These are phyloP conservation scores for Wickerhamomyces alni DNA, from an alignment of 805 yeast species.

Conservation along the genomic window DNA sequence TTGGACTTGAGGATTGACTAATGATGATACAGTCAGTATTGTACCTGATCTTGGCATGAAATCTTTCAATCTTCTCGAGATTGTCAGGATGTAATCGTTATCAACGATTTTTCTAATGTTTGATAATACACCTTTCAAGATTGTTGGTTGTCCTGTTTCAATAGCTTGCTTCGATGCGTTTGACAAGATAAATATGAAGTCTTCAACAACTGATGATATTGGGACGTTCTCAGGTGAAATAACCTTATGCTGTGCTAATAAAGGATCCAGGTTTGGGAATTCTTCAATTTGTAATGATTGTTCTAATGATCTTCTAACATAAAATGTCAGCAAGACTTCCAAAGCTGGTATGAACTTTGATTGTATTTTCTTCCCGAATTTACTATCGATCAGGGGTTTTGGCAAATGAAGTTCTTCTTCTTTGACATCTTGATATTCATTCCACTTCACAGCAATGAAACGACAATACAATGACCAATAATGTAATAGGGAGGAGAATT, in stretches of 20 bases:
- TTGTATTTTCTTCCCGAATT: constrained; percentile 50
- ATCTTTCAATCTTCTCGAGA: constrained; percentile 41
- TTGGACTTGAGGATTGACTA: constrained; percentile 9
- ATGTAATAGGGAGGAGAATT: constrained; percentile 69
- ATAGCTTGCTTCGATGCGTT: constrained; percentile 58
- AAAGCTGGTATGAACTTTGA: constrained; percentile 52
- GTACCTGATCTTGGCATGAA: constrained; percentile 35
- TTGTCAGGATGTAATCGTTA: constrained; percentile 54
- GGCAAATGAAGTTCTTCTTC: constrained; percentile 37
- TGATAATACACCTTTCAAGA: constrained; percentile 48
- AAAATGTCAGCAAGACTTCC: constrained; percentile 57
- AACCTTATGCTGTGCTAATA: constrained; percentile 19
- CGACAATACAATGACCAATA: constrained; percentile 80
- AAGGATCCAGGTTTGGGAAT: constrained; percentile 48
- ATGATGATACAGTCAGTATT: constrained; percentile 16
- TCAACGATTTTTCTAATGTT: constrained; percentile 57
- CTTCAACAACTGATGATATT: constrained; percentile 82
- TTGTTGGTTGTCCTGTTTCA: constrained; percentile 59
- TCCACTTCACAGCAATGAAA: constrained; percentile 68
- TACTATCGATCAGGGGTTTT: constrained; percentile 44
- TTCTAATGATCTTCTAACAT: constrained; percentile 71
- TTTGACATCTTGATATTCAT: constrained; percentile 30
- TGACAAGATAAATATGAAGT: constrained; percentile 67
- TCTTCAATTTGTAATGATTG: constrained; percentile 79
- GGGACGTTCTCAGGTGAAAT: constrained; percentile 53